A percentile compares a stretch with the other conserved stretches of the same genome.
These are phyloP conservation scores for Gastrolobium villosum DNA, from an alignment of 306 rosid species.

Conservation along the genomic window DNA sequence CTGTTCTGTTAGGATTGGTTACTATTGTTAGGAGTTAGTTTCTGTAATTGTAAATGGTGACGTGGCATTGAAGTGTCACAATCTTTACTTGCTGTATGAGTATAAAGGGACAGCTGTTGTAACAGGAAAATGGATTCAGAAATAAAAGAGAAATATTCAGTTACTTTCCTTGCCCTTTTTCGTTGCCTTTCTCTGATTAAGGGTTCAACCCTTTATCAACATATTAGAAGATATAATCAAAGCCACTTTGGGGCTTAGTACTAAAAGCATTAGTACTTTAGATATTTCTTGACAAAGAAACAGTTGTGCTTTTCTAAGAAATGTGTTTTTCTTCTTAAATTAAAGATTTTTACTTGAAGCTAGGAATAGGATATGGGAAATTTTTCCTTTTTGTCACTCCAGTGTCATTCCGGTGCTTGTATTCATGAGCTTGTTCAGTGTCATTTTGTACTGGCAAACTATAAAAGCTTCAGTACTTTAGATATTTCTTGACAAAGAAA, in stretches of 20 bases:
- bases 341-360: not conserved
- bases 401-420: not conserved
- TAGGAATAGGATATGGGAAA: not conserved
- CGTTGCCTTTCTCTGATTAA: too few species aligned
- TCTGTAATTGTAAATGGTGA: too few species aligned
- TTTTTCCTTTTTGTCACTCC: not conserved
- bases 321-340: not conserved
- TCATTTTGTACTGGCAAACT: not conserved
- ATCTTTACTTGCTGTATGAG: too few species aligned
- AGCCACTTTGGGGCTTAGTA: constrained; percentile 1
- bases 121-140: too few species aligned
- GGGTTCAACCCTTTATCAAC: too few species aligned
- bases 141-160: too few species aligned
- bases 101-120: too few species aligned
- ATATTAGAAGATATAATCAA: not conserved
- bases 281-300: constrained; percentile 26
- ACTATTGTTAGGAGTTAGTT: too few species aligned
- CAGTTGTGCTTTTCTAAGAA: not conserved
- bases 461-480: not conserved
- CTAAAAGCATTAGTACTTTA: not conserved
- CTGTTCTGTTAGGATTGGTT: too few species aligned
- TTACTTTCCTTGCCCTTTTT: too few species aligned
- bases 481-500: too few species aligned
- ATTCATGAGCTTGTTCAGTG: constrained; percentile 9
- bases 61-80: too few species aligned